Conservation (phyloP, 2,329 filamentous ascomycete species). For the Venturia asperata region DNA sequence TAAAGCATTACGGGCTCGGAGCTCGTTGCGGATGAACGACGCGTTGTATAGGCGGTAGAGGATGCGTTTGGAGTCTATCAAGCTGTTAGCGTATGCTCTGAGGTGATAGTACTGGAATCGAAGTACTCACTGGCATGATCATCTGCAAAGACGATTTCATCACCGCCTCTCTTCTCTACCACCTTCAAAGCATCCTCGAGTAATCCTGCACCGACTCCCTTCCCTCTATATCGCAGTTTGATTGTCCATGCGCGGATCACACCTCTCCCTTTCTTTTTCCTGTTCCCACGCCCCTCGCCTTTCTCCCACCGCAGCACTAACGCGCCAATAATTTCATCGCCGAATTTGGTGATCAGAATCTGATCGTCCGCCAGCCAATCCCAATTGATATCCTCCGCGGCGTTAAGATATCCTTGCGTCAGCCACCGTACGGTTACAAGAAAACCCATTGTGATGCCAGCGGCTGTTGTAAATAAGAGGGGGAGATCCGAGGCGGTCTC, state of each 20-base stretch:
- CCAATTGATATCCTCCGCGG: conserved; percentile 56
- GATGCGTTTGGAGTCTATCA: conserved; percentile 17
- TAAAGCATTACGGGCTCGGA: conserved; percentile 1
- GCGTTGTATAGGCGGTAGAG: conserved; percentile 13
- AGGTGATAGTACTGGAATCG: no score
- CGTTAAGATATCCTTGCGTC: conserved; percentile 54
- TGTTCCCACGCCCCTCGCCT: conserved; percentile 34
- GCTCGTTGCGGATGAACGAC: conserved; percentile 13
- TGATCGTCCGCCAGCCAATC: conserved; percentile 51
- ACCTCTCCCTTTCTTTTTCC: conserved; percentile 54
- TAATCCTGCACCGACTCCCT: conserved; percentile 65
- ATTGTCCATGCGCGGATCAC: conserved; percentile 81
- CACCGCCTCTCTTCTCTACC: conserved; percentile 61
- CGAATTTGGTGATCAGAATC: conserved; percentile 58
- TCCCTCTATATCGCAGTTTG: conserved; percentile 57
- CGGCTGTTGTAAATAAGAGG: conserved; percentile 50
- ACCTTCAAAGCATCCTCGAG: conserved; percentile 65
- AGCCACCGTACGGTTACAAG: conserved; percentile 55
- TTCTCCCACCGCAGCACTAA: conserved; percentile 53
- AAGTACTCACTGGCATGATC: conserved; percentile 65
- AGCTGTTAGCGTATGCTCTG: neutral
- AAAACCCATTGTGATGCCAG: conserved; percentile 56
- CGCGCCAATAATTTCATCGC: conserved; percentile 62
- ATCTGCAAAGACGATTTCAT: conserved; percentile 63
- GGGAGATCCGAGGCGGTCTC: conserved; percentile 44